phyloP scores from a whole-genome alignment of 2,329 filamentous ascomycete genomes.

The Chaetothyriales sp. region DNA sequence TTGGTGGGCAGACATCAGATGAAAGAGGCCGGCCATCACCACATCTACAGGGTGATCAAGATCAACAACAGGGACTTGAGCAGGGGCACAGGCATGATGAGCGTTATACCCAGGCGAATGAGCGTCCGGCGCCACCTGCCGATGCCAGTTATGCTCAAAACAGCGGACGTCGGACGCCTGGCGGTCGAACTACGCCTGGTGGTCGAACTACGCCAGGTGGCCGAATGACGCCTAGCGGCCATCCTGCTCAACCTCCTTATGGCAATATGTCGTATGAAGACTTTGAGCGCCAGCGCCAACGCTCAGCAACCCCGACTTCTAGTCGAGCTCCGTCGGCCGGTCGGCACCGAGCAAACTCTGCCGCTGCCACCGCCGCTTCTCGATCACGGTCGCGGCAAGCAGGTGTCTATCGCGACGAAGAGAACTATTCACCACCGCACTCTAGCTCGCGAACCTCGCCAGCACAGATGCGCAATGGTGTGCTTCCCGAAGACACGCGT shows the following conservation, averaged over 20 bases:
- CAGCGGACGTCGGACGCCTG: constrained; percentile 1
- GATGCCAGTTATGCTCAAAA: not conserved
- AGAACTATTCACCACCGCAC: constrained; percentile 5
- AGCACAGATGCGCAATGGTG: not conserved
- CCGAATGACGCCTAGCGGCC: not conserved
- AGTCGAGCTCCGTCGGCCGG: constrained; percentile 5
- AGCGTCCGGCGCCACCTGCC: not conserved
- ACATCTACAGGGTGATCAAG: not conserved
- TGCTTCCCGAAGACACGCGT: not conserved
- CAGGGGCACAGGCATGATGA: not conserved
- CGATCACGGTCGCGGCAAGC: constrained; percentile 25
- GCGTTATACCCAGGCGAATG: not conserved
- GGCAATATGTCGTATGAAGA: constrained; percentile 6
- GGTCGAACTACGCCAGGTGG: not conserved
- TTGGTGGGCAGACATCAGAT: constrained; percentile 12
- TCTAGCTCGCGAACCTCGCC: not conserved
- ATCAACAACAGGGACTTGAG: not conserved
- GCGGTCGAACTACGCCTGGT: not conserved
- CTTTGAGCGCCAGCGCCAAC: constrained; percentile 8
- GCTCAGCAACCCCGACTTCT: constrained; percentile 19
- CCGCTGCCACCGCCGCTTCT: constrained; percentile 36
- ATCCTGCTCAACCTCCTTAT: not conserved
- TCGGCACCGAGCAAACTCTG: constrained; percentile 43
- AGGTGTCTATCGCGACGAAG: constrained; percentile 38
- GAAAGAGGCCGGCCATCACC: constrained; percentile 5